Evolutionary conservation across 2,329 filamentous ascomycete genomes (phyloP), one percentile per base, ranked within the genome.

Genomic region (Zymoseptoria ardabiliae): DNA sequence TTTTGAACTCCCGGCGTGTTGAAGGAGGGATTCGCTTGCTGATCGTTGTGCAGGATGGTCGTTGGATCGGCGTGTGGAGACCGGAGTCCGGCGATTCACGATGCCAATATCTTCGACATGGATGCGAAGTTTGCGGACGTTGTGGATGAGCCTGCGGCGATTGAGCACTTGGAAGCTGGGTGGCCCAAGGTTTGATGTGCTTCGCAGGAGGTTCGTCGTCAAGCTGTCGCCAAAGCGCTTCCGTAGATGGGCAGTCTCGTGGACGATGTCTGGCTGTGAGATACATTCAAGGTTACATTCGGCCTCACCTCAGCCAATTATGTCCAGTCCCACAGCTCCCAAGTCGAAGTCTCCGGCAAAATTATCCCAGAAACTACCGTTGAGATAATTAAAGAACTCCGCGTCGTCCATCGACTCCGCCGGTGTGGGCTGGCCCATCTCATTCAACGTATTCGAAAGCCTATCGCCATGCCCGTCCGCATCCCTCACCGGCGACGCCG

Each of bases 301-400:
- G 6, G 28, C 28, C 3, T 30, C 28, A 11, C 28, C 8, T 30
- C 35, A 45, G 6, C 17, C 13, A n/a, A 45, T n/a, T 13, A 13
- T 45, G 35, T 45, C 35, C 35, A 45, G 35, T 45, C 35, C 35
- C 35, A 45, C 35, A 45, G 35, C 13, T 45, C 51, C 51, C 28
- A 53, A 28, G 22, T 64, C 64, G 17, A 61, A 61, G 19, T 64
- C 65, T 21, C 57, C 60, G n/a, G 61, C 60, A 53, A 65, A 68
- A 35, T 55, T 63, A 19, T 63, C 55, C 68, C 68, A 69, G 48
- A 69, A 68, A 19, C 61, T 61, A 4, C 66, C 66, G 54, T 70
- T 66, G 22, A 70, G 55, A 53, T 68, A 64, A 54, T 59, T 70
- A 56, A 70, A 69, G 54, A 70, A 67, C 51, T 71, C 68, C 8